These are phyloP conservation scores for Magnaporthiopsis incrustans DNA, from an alignment of 2,329 filamentous ascomycete species.

Conservation along the genomic window DNA sequence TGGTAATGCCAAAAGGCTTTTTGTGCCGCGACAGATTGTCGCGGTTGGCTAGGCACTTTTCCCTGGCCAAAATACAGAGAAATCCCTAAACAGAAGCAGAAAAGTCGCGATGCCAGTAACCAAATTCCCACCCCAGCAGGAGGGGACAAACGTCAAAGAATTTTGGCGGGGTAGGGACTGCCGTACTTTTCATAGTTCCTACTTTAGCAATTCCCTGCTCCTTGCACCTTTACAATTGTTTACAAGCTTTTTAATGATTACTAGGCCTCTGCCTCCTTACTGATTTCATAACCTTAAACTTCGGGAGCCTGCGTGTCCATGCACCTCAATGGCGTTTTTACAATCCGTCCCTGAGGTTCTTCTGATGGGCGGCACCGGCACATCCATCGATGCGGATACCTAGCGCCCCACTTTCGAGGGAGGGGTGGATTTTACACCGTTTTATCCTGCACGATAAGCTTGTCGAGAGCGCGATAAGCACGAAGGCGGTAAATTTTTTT, in stretches of 20 bases:
- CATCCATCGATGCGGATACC: not conserved
- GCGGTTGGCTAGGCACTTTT: not conserved
- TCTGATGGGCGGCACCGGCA: no score
- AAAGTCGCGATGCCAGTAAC: not conserved
- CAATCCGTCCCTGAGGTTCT: not conserved
- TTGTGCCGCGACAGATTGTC: not conserved
- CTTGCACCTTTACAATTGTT: not conserved
- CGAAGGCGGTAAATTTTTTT: conserved; percentile 5
- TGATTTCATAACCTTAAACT: not conserved
- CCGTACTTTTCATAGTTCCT: not conserved
- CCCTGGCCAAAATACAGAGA: not conserved
- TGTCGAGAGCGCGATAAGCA: not conserved
- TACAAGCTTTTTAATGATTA: not conserved
- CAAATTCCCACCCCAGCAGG: not conserved
- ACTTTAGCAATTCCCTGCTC: not conserved
- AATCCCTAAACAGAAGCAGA: not conserved
- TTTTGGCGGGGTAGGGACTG: not conserved
- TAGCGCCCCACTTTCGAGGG: not conserved
- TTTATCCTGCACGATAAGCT: not conserved
- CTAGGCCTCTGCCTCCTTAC: no score
- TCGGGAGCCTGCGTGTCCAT: no score
- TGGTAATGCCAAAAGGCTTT: not conserved
- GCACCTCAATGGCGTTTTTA: not conserved
- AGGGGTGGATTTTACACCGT: not conserved
- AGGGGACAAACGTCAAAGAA: not conserved